Conservation (phyloP, 805 yeast species). For the Candida pini region DNA sequence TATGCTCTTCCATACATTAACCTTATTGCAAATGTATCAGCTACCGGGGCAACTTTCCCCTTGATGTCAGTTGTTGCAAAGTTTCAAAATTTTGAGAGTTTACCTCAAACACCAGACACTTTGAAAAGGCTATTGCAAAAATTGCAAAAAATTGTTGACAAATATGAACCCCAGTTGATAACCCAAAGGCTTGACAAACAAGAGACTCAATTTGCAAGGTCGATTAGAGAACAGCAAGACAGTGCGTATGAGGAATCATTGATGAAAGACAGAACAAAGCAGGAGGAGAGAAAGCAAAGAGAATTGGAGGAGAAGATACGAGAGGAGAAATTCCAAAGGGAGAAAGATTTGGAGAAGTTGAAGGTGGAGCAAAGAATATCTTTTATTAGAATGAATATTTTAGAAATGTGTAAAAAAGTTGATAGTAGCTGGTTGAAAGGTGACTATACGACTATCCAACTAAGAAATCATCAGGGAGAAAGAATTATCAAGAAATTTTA, state of each 20-base stretch:
- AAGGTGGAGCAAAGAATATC: conserved; percentile 15
- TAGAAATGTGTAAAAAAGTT: conserved; percentile 4
- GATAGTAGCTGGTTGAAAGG: conserved; percentile 21
- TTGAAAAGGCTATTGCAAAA: conserved; percentile 30
- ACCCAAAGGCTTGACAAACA: conserved; percentile 55
- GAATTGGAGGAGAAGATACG: conserved; percentile 18
- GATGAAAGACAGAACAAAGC: conserved; percentile 49
- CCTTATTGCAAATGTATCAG: conserved; percentile 50
- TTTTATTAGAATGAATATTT: conserved; percentile 16
- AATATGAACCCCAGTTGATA: conserved; percentile 55
- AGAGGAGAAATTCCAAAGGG: conserved; percentile 11
- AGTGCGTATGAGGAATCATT: conserved; percentile 59
- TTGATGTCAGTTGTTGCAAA: conserved; percentile 45
- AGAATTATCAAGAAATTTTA: conserved; percentile 41
- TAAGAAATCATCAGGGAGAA: conserved; percentile 50
- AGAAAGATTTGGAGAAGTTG: conserved; percentile 11
- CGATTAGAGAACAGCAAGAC: conserved; percentile 60
- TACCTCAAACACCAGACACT: conserved; percentile 8
- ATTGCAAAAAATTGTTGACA: conserved; percentile 39
- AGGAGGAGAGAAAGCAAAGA: conserved; percentile 34
- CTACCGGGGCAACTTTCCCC: conserved; percentile 42
- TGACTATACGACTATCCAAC: conserved; percentile 39
- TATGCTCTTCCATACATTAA: conserved; percentile 51
- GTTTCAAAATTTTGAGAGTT: conserved; percentile 28
- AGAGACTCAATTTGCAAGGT: conserved; percentile 53